Base-by-base conservation (phyloP, 257 asterid genomes). In the Galeopsis tetrahit region DNA sequence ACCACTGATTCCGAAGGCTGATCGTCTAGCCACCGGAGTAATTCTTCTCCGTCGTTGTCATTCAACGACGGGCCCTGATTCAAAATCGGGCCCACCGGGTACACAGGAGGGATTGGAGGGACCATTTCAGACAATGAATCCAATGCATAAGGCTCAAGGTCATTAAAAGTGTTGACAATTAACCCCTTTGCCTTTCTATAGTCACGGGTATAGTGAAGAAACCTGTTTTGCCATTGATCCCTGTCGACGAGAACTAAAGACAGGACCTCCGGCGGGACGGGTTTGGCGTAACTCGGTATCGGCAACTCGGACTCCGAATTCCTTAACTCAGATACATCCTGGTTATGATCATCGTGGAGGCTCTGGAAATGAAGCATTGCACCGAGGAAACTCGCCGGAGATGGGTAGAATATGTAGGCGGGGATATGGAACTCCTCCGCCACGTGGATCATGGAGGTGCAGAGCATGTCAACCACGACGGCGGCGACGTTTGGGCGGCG, bases 301-400 rank as follows among this genome's bases (percentile, higher is more conserved):
- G 2, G 0, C 36, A 86, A 9, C 6, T 62, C 73, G 2, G 86
- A 28, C 0, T 34, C 57, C 1, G 85, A 72, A 62, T 71, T 80
- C 14, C 64, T 59, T 34, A 85, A 69, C 58, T 68, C 84, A 11
- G 84, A 13, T 13, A 90, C 81, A 32, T 84, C 89, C 11, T 4
- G 67, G 9, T 71, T 69, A 2, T 64, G 40, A 72, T 90, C 90
- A 4, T 88, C 92, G 6, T 87, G 85, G 56, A 90, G 86, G 64
- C 73, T 64, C 68, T 88, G 92, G 56, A 79, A 90, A 56, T 88
- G 87, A 44, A 90, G 80, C 89, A 86, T 84, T 6, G 83, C 66
- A 6, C 88, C 83, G 7, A 88, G 85, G 80, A 90, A 88, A 33
- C 84, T 84, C 0, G 87, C 92, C 5, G 91, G 84, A 9, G 95